phyloP scores from a whole-genome alignment of 2,329 filamentous ascomycete genomes.

The Ophiostoma novo-ulmi region DNA sequence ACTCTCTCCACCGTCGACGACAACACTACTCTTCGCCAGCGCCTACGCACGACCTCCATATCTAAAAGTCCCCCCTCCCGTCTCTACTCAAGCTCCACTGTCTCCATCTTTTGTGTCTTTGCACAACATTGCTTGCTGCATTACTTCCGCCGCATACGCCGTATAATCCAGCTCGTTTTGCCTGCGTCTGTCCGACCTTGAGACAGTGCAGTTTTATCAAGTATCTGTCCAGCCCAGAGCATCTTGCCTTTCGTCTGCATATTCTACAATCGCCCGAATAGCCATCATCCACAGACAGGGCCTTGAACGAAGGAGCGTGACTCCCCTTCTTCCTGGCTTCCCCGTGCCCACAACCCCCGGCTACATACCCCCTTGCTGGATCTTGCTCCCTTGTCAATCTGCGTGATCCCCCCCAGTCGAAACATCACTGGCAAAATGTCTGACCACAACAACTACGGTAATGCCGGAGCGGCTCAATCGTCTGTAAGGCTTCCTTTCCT shows the following conservation, averaged over 20 bases:
- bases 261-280: constrained; percentile 7
- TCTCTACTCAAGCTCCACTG: constrained; percentile 13
- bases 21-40: constrained; percentile 1
- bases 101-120: constrained; percentile 13
- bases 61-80: constrained; percentile 9
- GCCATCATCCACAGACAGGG: background rate
- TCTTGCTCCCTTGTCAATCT: background rate
- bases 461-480: constrained; percentile 20
- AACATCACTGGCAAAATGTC: constrained; percentile 25
- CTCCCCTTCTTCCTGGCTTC: background rate
- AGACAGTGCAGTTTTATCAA: background rate
- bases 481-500: constrained; percentile 16
- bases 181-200: background rate
- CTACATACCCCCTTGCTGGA: background rate
- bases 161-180: background rate
- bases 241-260: background rate
- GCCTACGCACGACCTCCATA: background rate
- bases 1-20: constrained; percentile 12
- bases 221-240: background rate
- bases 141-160: background rate
- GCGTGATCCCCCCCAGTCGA: background rate
- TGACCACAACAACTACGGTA: constrained; percentile 25
- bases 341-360: background rate
- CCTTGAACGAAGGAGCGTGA: constrained; percentile 9
- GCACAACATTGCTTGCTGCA: constrained; percentile 9